These are phyloP conservation scores for Colletotrichum noveboracense DNA, from an alignment of 2,329 filamentous ascomycete species.

Conservation along the genomic window DNA sequence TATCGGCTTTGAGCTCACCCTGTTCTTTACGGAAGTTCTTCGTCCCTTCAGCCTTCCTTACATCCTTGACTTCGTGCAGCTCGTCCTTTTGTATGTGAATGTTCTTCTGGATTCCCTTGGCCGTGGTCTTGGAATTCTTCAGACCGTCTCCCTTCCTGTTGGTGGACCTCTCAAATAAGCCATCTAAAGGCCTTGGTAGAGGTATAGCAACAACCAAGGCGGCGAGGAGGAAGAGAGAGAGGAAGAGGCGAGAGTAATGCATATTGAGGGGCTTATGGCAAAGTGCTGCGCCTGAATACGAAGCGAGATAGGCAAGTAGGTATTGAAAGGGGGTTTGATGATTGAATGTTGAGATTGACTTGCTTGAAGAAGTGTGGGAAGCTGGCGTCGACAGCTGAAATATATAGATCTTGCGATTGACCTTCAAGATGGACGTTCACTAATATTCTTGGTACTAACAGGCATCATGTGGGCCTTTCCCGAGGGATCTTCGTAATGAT, in stretches of 20 bases:
- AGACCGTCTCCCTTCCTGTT: not conserved
- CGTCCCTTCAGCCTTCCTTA: not conserved
- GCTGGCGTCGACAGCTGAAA: not conserved
- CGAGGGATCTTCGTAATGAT: not conserved
- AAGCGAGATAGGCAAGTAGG: not conserved
- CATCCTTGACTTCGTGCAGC: not conserved
- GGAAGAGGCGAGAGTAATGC: not conserved
- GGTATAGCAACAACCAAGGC: not conserved
- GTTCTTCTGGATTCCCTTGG: not conserved
- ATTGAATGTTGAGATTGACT: fast-evolving
- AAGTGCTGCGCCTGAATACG: not conserved
- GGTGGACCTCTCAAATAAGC: not conserved
- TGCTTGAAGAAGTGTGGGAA: not conserved
- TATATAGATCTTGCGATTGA: not conserved
- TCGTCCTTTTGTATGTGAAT: not conserved
- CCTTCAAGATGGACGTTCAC: not conserved
- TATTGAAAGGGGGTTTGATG: not conserved
- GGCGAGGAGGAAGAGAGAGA: not conserved
- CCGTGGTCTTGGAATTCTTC: not conserved
- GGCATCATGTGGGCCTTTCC: not conserved
- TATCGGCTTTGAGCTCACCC: not conserved
- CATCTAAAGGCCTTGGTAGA: not conserved
- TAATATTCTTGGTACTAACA: not conserved
- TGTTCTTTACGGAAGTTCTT: not conserved
- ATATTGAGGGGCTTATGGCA: not conserved